These are phyloP conservation scores for Boletus patriciae DNA, from an alignment of 768 basidiomycete species.

Conservation along the genomic window DNA sequence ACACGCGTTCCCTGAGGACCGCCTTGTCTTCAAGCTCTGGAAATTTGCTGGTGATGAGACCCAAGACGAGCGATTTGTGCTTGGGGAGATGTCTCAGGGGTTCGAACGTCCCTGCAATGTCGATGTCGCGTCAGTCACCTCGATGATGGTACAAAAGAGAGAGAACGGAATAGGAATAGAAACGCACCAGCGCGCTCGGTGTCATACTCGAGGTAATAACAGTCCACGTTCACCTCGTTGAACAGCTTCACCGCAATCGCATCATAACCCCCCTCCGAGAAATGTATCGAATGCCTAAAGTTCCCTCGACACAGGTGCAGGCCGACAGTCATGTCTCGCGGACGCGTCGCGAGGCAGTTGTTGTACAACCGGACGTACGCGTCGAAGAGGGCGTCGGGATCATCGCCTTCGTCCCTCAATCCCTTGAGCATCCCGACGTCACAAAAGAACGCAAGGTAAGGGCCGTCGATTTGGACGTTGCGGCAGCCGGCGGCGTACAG, in stretches of 20 bases:
- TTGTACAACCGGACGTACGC: conserved; percentile 50
- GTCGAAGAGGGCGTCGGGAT: conserved; percentile 64
- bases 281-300: conserved; percentile 36
- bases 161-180: background rate
- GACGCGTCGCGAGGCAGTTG: conserved; percentile 38
- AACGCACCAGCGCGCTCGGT: conserved; percentile 44
- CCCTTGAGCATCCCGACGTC: conserved; percentile 51
- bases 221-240: conserved; percentile 44
- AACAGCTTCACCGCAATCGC: conserved; percentile 46
- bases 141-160: background rate
- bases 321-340: conserved; percentile 41
- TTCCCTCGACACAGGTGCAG: conserved; percentile 47
- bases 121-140: background rate
- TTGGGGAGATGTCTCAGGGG: conserved; percentile 33
- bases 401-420: conserved; percentile 59
- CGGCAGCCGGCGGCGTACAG: conserved; percentile 45
- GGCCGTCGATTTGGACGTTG: conserved; percentile 49
- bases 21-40: conserved; percentile 43
- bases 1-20: conserved; percentile 40
- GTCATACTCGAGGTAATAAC: conserved; percentile 50
- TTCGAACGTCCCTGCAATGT: conserved; percentile 29
- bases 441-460: conserved; percentile 63
- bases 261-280: conserved; percentile 48
- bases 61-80: conserved; percentile 43
- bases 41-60: conserved; percentile 46